phyloP scores from a whole-genome alignment of 257 asterid species.

The Lithospermum erythrorhizon region DNA sequence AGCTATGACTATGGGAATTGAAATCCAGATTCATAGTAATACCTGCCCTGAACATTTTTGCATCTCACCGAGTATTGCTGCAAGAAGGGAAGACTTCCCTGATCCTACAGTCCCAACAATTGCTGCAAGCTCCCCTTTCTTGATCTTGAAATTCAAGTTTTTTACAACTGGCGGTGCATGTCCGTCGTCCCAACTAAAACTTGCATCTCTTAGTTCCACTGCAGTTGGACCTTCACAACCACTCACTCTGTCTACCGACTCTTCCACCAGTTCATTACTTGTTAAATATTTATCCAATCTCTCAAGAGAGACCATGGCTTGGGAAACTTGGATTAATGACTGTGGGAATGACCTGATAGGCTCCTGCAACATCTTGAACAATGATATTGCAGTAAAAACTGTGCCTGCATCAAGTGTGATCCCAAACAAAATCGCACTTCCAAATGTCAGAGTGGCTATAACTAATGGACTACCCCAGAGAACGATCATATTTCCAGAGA shows the following conservation, averaged over 20 bases:
- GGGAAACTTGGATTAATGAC: conserved; percentile 86
- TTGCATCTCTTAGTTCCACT: conserved; percentile 54
- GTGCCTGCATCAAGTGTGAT: conserved; percentile 59
- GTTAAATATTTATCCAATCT: conserved; percentile 74
- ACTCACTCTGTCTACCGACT: conserved; percentile 55
- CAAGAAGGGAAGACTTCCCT: conserved; percentile 83
- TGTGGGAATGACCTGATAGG: conserved; percentile 86
- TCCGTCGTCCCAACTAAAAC: conserved; percentile 86
- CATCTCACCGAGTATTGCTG: conserved; percentile 93
- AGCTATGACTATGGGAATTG: not conserved
- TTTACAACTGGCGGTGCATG: conserved; percentile 40
- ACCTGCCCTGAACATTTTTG: conserved; percentile 79
- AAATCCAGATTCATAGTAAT: conserved; percentile 1
- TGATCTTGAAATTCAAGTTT: conserved; percentile 38
- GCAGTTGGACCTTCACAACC: conserved; percentile 52
- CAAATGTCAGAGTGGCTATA: conserved; percentile 65
- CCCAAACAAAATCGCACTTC: conserved; percentile 52
- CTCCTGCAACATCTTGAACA: conserved; percentile 75
- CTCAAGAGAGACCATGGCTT: conserved; percentile 73
- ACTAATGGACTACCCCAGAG: conserved; percentile 75
- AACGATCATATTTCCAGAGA: conserved; percentile 50
- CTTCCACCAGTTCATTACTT: conserved; percentile 60
- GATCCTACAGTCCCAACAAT: conserved; percentile 96
- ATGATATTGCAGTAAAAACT: conserved; percentile 72
- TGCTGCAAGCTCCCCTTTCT: conserved; percentile 70